Conservation (phyloP, 2,329 filamentous ascomycete species). For the Scolecobasidium constrictum region DNA sequence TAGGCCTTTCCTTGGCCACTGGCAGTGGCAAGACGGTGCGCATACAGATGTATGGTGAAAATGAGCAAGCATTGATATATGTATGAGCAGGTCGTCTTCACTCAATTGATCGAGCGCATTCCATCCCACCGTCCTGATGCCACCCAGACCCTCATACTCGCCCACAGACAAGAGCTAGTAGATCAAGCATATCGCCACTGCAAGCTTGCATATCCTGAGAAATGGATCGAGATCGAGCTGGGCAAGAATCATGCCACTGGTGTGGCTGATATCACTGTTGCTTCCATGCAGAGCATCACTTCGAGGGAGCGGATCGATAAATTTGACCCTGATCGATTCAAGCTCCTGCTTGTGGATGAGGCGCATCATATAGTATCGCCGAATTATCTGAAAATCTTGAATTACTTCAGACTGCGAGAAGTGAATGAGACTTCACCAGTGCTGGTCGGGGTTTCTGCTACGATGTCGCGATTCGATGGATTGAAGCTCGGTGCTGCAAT, state of each 20-base stretch:
- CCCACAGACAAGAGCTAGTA: conserved; percentile 84
- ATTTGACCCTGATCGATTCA: conserved; percentile 70
- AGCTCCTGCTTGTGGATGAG: conserved; percentile 88
- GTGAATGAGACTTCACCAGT: conserved; percentile 42
- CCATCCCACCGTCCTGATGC: conserved; percentile 43
- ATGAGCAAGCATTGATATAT: neutral
- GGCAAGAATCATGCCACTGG: conserved; percentile 66
- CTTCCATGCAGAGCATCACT: conserved; percentile 75
- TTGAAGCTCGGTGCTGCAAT: conserved; percentile 72
- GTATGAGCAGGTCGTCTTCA: conserved; percentile 83
- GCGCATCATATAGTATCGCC: conserved; percentile 90
- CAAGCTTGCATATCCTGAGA: conserved; percentile 64
- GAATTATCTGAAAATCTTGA: conserved; percentile 62
- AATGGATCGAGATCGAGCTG: conserved; percentile 86
- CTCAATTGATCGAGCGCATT: conserved; percentile 78
- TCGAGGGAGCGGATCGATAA: conserved; percentile 69
- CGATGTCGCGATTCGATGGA: conserved; percentile 70
- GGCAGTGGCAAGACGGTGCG: conserved; percentile 78
- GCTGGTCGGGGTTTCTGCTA: conserved; percentile 84
- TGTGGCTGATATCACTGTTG: conserved; percentile 81
- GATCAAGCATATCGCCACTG: conserved; percentile 90
- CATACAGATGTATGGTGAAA: conserved; percentile 6
- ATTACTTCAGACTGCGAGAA: conserved; percentile 62
- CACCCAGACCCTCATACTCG: conserved; percentile 77
- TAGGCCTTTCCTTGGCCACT: conserved; percentile 79